Evolutionary conservation across 2,329 filamentous ascomycete genomes (phyloP).

Genomic region (Rhinocladiella similis): DNA sequence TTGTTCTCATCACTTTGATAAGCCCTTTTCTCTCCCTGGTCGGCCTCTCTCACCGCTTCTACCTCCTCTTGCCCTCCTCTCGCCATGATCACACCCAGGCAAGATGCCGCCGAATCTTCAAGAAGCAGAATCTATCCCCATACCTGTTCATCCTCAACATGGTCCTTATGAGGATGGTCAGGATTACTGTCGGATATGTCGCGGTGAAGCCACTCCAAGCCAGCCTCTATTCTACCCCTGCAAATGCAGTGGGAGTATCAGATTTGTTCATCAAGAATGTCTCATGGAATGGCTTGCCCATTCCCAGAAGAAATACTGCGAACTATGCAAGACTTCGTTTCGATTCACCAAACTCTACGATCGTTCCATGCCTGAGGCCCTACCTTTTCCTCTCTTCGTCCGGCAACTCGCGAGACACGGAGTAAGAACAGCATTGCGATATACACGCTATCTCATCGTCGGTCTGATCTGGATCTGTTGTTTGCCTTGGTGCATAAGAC

Average conservation of each 20-base stretch:
- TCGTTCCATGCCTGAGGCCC: constrained; percentile 82
- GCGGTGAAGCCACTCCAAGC: constrained; percentile 76
- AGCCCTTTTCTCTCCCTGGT: neutral
- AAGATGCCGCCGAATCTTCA: constrained; percentile 17
- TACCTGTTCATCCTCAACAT: constrained; percentile 6
- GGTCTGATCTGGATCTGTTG: constrained; percentile 83
- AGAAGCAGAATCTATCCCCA: constrained; percentile 6
- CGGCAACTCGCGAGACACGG: constrained; percentile 75
- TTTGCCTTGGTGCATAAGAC: constrained; percentile 86
- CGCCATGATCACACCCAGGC: constrained; percentile 2
- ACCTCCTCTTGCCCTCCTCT: neutral
- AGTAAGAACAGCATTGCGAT: constrained; percentile 69
- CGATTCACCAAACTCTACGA: constrained; percentile 98
- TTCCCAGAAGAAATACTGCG: constrained; percentile 99
- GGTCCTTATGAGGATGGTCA: constrained; percentile 45
- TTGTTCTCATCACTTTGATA: neutral
- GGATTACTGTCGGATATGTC: constrained; percentile 95
- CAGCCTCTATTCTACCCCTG: constrained; percentile 96
- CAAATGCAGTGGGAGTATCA: constrained; percentile 99
- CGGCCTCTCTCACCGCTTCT: neutral
- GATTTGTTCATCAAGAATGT: constrained; percentile 96
- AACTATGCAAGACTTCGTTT: constrained; percentile 97
- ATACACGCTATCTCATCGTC: constrained; percentile 77
- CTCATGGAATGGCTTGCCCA: constrained; percentile 98
- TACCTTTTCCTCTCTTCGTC: constrained; percentile 79